Evolutionary conservation across 176 grass and related monocot genomes (phyloP), one percentile per base, ranked within the genome.

Genomic region (Carex cristatella): DNA sequence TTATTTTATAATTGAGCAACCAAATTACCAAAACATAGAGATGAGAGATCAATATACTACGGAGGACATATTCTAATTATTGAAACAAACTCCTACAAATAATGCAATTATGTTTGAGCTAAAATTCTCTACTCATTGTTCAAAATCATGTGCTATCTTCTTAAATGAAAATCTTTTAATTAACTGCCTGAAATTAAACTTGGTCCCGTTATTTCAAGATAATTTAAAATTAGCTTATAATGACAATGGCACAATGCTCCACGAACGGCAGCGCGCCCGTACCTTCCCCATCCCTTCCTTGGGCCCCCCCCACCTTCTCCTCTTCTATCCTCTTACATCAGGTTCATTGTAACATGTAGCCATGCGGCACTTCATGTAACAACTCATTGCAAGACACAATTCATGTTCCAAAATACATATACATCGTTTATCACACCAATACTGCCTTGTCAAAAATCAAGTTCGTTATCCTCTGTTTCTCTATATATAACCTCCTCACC

Each of bases 221-320:
- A 71, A 15, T 78, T 27, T 78, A 51, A 78, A 51, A 23, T 3
- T 11, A 76, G 71, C 48, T 49, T 62, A 33, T 7, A 81, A 81
- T 63, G 31, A 81, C 15, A 48, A 23, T 23, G 23, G 23, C 23
- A 23, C 23, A 23, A 23, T 44, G 12, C 19, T 81, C 76, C 30
- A 80, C 49, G 74, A 79, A 80, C 60, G 57, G 35, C 38, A 40
- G 38, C 13, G 7, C 44, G 32, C 59, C 80, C 62, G 10, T 66
- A 67, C 81, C 40, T 81, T 81, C 15, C 61, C 79, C 59, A 81
- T 81, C 79, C 57, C 59, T 81, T 65, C 79, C 33, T 46, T 64
- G 32, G 54, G 58, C 23, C 79, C 79, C 58, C 57, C 19, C 79
- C 80, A 65, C 63, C 80, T 49, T 35, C 80, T 32, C 61, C 7